phyloP scores from a whole-genome alignment of 306 rosid species.

The Rubus idaeus region DNA sequence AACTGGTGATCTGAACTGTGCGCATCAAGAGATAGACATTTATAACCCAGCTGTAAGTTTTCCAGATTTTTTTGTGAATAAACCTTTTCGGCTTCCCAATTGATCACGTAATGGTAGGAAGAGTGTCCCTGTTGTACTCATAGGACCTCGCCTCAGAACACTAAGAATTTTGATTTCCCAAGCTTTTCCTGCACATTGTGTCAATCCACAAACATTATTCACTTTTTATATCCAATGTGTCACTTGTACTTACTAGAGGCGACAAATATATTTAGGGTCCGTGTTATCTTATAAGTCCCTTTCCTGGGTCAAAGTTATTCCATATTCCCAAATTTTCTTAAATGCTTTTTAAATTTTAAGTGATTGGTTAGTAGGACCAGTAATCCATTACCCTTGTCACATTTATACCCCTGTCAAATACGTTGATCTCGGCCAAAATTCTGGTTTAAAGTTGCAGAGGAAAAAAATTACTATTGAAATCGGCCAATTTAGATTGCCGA shows the following conservation, averaged over 20 bases:
- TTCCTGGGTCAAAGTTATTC: background rate
- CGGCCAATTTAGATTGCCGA: background rate
- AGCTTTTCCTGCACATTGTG: background rate
- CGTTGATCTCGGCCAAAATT: background rate
- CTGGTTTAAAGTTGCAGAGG: background rate
- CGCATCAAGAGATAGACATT: conserved; percentile 95
- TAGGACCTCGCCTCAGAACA: background rate
- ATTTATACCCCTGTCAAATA: background rate
- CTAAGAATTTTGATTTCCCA: background rate
- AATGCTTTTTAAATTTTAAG: background rate
- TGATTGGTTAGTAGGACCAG: background rate
- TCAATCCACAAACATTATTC: background rate
- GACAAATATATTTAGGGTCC: background rate
- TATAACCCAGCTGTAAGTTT: conserved; percentile 81
- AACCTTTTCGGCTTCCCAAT: background rate
- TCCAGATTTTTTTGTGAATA: conserved; percentile 7
- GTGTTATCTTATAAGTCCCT: background rate
- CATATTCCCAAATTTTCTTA: background rate
- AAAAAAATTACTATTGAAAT: background rate
- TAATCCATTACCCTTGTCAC: background rate
- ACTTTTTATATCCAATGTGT: background rate
- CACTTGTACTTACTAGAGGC: background rate
- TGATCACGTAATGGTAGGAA: conserved; percentile 11
- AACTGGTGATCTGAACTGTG: conserved; percentile 96
- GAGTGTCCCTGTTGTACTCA: background rate